Base-by-base conservation (phyloP, 495 filamentous ascomycete species). In the Lophium mytilinum region DNA sequence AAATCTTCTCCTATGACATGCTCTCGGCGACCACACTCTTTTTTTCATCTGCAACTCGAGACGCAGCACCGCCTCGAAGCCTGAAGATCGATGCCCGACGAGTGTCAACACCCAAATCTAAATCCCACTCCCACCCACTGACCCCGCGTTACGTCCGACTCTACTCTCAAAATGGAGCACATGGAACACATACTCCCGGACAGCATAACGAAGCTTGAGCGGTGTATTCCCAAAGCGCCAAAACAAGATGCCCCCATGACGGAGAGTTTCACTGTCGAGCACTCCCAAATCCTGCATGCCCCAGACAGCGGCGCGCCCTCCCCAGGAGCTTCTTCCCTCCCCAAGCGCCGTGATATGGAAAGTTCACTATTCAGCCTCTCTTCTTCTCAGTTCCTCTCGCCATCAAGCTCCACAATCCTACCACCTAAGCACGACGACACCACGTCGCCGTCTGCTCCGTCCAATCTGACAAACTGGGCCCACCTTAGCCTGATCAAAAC, bases 401-500 rank as follows among this genome's bases (percentile, higher is more conserved):
- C 14, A 2, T 17, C 41, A 15, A 9, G 12, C 33, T 40, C 35
- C 50, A 19, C 33, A 19, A 12, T 37, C 34, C 8, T 34, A 56
- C 37, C 37, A 61, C 37, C 45, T 57, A 17, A 4, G 15, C 46
- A 37, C 37, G n/a, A 30, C 5, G 17, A 42, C n/a, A 17, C 11
- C 15, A 4, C 36, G 11, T 14, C 19, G 15, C 51, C 51, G 2
- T 9, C 50, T 56, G 12, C 11, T 1, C 17, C 17, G 40, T 4
- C 48, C 1, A 53, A 50, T 6, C 37, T 65, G 11, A 53, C 62
- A n/a, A 65, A 61, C 33, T 58, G 50, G 62, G 62, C 62, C 9
- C 58, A 65, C 52, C 34, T 65, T 7, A 58, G 54, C 4, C 39
- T 58, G 12, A 52, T 65, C 43, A 65, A 65, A 52, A 61, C 55